Evolutionary conservation across 2,329 filamentous ascomycete species (phyloP), one percentile per base, ranked within the genome.

Genomic region (Fusarium albidum): DNA sequence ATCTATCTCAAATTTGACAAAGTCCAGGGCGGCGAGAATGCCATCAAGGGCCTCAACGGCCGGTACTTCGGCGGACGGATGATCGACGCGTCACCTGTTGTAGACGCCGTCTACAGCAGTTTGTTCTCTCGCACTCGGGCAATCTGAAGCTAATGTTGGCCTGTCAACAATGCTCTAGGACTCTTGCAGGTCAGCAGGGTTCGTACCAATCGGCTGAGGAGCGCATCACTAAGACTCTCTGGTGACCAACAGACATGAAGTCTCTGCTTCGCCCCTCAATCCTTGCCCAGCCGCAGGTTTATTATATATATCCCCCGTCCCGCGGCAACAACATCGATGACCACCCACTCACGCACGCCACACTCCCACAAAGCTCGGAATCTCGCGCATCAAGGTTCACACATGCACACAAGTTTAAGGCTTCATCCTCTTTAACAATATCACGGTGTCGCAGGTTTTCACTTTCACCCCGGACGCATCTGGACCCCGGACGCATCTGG

Each of bases 1-100:
- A 94, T 99, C 68, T 99, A 96, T 76, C 87, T 99, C 74, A 99
- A 99, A 76, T 99, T 99, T 79, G 92, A 96, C 77, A 90, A 92
- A 70, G 91, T 98, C 59, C 87, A 93, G 73, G 94, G 94, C 67
- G 94, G 94, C 72, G 92, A 97, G 77, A 98, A 97, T 73, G 95
- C 95, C 68, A 96, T 98, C 78, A 96, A 96, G 75, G 95, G 95
- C 71, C 86, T 99, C 59, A 98, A 99, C 75, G 95, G 95, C 70
- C 89, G 95, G 72, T 96, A 91, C 76, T 99, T 99, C 76, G 95
- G 92, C 71, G 91, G 91, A 69, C 86, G 88, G 70, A 92, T 91
- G 81, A 96, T 99, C 75, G 94, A 90, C 73, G 95, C 94, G 68
- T 90, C 92, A 63, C 95, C 93, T 74, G 92, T 99, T 78, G 94